Percentiles rank a stretch among this genome's conserved stretches.
Evolutionary conservation across 2,329 filamentous ascomycete species (phyloP).

Genomic region (Fusarium nisikadoi): DNA sequence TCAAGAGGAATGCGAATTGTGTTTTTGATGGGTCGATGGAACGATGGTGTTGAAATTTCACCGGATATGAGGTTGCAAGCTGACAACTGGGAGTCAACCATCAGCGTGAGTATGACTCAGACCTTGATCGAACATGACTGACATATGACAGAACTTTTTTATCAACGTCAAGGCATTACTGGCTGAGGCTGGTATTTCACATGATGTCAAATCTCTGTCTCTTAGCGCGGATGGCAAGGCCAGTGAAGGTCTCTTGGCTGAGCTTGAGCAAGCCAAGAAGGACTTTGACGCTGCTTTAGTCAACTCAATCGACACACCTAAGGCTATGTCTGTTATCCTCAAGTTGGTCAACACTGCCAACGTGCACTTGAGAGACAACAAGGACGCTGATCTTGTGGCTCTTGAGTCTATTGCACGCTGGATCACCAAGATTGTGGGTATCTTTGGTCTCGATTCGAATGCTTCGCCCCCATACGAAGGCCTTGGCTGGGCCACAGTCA

Average conservation of each 20-base stretch:
- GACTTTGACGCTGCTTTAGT: conserved; percentile 70
- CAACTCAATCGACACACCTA: conserved; percentile 89
- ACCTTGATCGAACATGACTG: conserved; percentile 12
- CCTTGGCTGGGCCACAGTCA: conserved; percentile 64
- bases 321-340: conserved; percentile 80
- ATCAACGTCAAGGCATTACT: conserved; percentile 66
- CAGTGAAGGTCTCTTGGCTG: conserved; percentile 50
- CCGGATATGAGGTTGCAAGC: conserved; percentile 81
- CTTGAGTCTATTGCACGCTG: conserved; percentile 74
- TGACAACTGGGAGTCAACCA: conserved; percentile 80
- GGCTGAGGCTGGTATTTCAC: conserved; percentile 54
- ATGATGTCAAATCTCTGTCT: conserved; percentile 52
- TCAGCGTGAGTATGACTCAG: conserved; percentile 65
- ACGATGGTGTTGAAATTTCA: conserved; percentile 90
- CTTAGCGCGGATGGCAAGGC: conserved; percentile 48
- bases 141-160: conserved; percentile 64
- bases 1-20: conserved; percentile 83
- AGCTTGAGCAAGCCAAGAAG: conserved; percentile 64
- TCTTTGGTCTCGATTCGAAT: conserved; percentile 81
- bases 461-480: conserved; percentile 65
- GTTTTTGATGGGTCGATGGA: conserved; percentile 89
- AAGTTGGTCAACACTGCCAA: conserved; percentile 84
- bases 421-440: conserved; percentile 84
- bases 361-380: conserved; percentile 61
- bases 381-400: conserved; percentile 57